phyloP scores from a whole-genome alignment of 208 protist species.

The Trypanosoma lewisi region DNA sequence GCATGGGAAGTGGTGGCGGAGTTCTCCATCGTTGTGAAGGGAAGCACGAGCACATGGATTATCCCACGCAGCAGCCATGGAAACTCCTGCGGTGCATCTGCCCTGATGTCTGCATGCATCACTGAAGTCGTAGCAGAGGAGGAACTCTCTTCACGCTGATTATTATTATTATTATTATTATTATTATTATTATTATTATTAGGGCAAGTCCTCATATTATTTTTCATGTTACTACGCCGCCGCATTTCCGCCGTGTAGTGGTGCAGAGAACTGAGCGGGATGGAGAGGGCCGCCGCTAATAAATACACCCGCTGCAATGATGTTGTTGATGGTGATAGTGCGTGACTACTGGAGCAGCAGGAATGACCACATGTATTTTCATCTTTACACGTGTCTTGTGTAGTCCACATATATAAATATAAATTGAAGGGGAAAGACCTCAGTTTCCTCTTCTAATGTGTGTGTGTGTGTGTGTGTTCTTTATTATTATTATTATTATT shows the following conservation, averaged over 20 bases:
- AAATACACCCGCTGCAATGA: conserved; percentile 6
- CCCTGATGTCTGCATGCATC: neutral
- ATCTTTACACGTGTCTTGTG: no score
- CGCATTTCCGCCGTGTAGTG: conserved; percentile 1
- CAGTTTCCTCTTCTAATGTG: no score
- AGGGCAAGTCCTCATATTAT: no score
- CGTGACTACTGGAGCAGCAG: no score
- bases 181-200: no score
- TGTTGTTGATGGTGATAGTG: neutral
- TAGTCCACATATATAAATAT: no score
- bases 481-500: no score
- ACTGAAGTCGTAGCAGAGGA: neutral
- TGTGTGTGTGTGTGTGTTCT: no score
- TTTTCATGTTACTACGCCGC: no score
- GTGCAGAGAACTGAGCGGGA: neutral
- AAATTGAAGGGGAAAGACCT: no score
- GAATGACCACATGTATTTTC: no score
- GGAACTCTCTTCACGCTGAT: neutral
- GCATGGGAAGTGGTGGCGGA: neutral
- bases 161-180: no score
- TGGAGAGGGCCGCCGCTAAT: conserved; percentile 13
- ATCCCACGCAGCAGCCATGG: conserved; percentile 13
- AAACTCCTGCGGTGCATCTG: neutral
- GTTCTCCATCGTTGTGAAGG: conserved; percentile 2
- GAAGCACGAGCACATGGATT: conserved; percentile 8